Percentiles rank a stretch among this genome's conserved stretches.
These are phyloP conservation scores for Candida ovalis DNA, from an alignment of 805 yeast species.

Conservation along the genomic window DNA sequence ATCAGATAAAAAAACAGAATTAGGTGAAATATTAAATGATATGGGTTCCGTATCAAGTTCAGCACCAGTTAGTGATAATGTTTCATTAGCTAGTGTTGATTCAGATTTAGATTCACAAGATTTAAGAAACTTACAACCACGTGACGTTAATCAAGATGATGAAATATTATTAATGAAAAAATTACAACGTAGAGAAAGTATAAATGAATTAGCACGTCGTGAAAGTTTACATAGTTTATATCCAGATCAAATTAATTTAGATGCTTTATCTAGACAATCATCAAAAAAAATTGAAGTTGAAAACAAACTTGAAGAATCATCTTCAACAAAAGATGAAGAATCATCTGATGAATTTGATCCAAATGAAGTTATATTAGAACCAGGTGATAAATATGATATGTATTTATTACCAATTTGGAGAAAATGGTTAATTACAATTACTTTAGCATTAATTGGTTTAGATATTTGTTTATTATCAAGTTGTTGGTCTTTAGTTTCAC, in stretches of 20 bases:
- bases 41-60: not conserved
- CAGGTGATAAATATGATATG: constrained; percentile 16
- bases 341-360: constrained; percentile 3
- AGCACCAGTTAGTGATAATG: not conserved
- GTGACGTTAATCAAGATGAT: not conserved
- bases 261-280: constrained; percentile 8
- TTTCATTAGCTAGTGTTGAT: constrained; percentile 1
- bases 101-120: not conserved
- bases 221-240: constrained; percentile 16
- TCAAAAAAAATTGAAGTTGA: constrained; percentile 1
- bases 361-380: constrained; percentile 17
- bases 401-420: constrained; percentile 37
- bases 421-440: constrained; percentile 54
- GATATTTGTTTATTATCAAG: constrained; percentile 69
- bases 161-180: not conserved
- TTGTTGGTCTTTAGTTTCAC: constrained; percentile 59
- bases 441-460: constrained; percentile 53
- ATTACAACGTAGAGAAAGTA: constrained; percentile 3
- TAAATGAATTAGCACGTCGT: constrained; percentile 5
- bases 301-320: too few species aligned
- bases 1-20: not conserved
- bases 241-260: constrained; percentile 19
- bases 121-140: not conserved
- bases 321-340: not conserved
- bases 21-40: not conserved